Base-by-base conservation (phyloP, 768 basidiomycete species). In the Lactifluus echinatus region DNA sequence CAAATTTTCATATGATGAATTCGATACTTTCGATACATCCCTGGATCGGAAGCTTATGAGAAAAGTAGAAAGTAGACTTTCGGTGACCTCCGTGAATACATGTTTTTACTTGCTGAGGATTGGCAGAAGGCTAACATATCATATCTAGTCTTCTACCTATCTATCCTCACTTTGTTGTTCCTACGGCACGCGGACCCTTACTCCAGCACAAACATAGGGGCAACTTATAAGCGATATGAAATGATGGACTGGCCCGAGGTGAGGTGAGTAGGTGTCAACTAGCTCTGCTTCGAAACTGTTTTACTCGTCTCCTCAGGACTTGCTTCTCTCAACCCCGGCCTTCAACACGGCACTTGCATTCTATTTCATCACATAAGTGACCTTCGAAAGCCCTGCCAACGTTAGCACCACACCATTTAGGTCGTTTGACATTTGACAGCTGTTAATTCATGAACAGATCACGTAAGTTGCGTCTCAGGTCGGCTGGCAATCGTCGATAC, bases 331-430 rank as follows among this genome's bases (percentile, higher is more conserved):
- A 17, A 66, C 75, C 5, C 67, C 79, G 0, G 77, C 73, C 49
- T 84, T 83, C 65, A 83, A 83, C 62, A 80, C 79, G 0, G 71
- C 79, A 2, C 67, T 85, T 17, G 79, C 81, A 0, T 62, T 84
- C 2, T 84, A 82, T 66, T 85, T 84, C 56, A 70, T 82, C 3
- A 77, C 80, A 48, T 84, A 84, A 62, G 73, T 82, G 15, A 57
- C 76, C n/a, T 83, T 82, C 48, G 82, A 83, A 65, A 72, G 83
- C 44, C 82, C 81, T 14, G 71, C 79, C 19, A 83, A 82, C 65
- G 80, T 83, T 63, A 62, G 73, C 67, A 24, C 15, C 14, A 6
- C 24, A 26, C 4, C 0, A 34, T 28, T 6, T 23, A 39, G 6
- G 1, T 11, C 28, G 10, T 29, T 47, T 19, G 24, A n/a, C n/a